phyloP scores from a whole-genome alignment of 169 alveolate genomes.

The Plasmodium vivax region DNA sequence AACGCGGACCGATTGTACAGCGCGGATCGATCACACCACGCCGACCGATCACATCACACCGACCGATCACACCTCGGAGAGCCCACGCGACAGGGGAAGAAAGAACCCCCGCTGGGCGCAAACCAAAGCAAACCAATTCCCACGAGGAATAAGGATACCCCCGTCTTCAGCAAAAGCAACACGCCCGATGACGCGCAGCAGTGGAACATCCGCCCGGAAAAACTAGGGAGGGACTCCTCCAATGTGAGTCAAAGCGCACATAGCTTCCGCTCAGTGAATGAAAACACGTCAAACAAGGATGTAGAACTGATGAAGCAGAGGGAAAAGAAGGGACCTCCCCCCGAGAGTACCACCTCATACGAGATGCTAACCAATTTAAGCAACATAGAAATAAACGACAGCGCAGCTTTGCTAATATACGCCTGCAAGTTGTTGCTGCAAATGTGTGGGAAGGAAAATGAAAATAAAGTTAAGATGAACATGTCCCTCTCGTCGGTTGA shows the following conservation, averaged over 20 bases:
- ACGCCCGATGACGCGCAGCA: background rate
- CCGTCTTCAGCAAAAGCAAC: background rate
- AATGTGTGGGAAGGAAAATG: conserved; percentile 9
- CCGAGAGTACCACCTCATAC: conserved; percentile 4
- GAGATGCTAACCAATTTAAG: conserved; percentile 31
- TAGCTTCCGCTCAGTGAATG: conserved; percentile 3
- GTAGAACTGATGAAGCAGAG: background rate
- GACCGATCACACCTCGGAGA: background rate
- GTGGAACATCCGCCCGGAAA: background rate
- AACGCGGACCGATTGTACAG: background rate
- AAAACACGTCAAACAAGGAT: background rate
- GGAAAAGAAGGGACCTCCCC: background rate
- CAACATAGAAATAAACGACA: conserved; percentile 42
- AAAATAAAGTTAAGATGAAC: background rate
- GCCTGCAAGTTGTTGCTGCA: conserved; percentile 12
- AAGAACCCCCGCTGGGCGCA: background rate
- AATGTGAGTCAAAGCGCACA: conserved; percentile 16
- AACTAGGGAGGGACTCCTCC: background rate
- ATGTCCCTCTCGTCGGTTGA: conserved; percentile 47
- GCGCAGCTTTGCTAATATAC: conserved; percentile 31
- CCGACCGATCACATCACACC: background rate
- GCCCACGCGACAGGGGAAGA: background rate
- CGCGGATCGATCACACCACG: background rate
- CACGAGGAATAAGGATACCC: background rate
- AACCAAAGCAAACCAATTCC: background rate